phyloP scores from a whole-genome alignment of 768 basidiomycete species.

The Psilocybe sp. region DNA sequence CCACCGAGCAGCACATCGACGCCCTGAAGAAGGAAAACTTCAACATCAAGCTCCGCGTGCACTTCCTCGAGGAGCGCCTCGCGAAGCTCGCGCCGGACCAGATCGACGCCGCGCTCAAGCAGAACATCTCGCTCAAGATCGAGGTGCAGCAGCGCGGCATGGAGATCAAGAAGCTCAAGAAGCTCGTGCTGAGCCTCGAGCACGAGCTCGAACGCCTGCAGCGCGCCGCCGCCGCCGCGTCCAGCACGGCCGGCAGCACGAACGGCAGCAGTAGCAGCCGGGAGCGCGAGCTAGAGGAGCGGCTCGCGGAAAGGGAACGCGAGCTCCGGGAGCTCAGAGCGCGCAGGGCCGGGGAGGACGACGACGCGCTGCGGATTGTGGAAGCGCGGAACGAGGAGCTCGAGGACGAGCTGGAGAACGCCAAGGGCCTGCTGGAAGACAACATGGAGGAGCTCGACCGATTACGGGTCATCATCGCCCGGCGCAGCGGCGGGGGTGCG shows the following conservation, averaged over 20 bases:
- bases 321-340: constrained; percentile 68
- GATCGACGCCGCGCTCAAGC: constrained; percentile 86
- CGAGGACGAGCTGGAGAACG: constrained; percentile 71
- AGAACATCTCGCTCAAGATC: constrained; percentile 91
- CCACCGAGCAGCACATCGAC: constrained; percentile 75
- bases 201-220: constrained; percentile 73
- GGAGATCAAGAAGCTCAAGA: constrained; percentile 91
- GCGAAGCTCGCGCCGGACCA: constrained; percentile 89
- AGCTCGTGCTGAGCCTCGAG: constrained; percentile 81
- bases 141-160: constrained; percentile 86
- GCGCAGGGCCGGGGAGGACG: constrained; percentile 47
- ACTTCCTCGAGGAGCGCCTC: constrained; percentile 92
- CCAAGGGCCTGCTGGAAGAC: constrained; percentile 69
- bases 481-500: constrained; percentile 44
- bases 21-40: constrained; percentile 97
- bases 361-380: constrained; percentile 50
- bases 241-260: constrained; percentile 14
- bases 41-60: constrained; percentile 91
- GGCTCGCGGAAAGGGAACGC: constrained; percentile 67
- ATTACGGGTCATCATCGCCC: constrained; percentile 66
- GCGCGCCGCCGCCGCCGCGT: constrained; percentile 40
- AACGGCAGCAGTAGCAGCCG: constrained; percentile 23
- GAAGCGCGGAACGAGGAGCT: constrained; percentile 65
- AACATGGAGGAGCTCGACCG: constrained; percentile 82
- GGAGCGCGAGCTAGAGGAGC: constrained; percentile 75